Evolutionary conservation across 805 yeast species (phyloP).

Genomic region (Jamesozyma lodderae): DNA sequence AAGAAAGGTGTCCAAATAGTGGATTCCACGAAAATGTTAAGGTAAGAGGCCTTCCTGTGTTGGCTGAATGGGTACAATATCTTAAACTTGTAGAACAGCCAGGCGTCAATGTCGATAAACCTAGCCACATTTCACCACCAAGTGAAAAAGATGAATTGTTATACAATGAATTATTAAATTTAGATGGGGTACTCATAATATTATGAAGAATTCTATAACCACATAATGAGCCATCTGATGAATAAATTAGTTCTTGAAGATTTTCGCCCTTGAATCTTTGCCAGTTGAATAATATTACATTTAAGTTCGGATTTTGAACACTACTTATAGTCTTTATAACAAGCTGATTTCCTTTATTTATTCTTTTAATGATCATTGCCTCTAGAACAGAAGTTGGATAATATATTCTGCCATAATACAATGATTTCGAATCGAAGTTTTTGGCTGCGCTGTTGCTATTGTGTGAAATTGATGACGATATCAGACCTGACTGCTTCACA

Average conservation of each 20-base stretch:
- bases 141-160: slow-evolving; percentile 59
- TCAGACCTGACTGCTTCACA: slow-evolving; percentile 5
- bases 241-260: slow-evolving; percentile 66
- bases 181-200: slow-evolving; percentile 34
- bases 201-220: slow-evolving; percentile 78
- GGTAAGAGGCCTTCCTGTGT: slow-evolving; percentile 83
- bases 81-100: slow-evolving; percentile 81
- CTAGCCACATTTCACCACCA: slow-evolving; percentile 88
- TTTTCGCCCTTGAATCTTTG: slow-evolving; percentile 58
- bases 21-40: slow-evolving; percentile 85
- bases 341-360: slow-evolving; percentile 53
- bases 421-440: slow-evolving; percentile 20
- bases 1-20: slow-evolving; percentile 76
- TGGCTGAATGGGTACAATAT: slow-evolving; percentile 75
- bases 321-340: slow-evolving; percentile 69
- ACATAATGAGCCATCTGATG: slow-evolving; percentile 72
- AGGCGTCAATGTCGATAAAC: slow-evolving; percentile 74
- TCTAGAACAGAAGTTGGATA: slow-evolving; percentile 82
- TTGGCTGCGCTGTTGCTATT: too few relatives aligned
- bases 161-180: slow-evolving; percentile 36
- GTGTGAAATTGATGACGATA: not conserved
- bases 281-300: slow-evolving; percentile 55
- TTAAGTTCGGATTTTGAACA: slow-evolving; percentile 40
- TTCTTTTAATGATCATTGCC: slow-evolving; percentile 68
- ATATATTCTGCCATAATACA: slow-evolving; percentile 78